Evolutionary conservation across 108 stramenopile species (phyloP), one percentile per base, ranked within the genome.

Genomic region (Fragilariopsis cylindrus): DNA sequence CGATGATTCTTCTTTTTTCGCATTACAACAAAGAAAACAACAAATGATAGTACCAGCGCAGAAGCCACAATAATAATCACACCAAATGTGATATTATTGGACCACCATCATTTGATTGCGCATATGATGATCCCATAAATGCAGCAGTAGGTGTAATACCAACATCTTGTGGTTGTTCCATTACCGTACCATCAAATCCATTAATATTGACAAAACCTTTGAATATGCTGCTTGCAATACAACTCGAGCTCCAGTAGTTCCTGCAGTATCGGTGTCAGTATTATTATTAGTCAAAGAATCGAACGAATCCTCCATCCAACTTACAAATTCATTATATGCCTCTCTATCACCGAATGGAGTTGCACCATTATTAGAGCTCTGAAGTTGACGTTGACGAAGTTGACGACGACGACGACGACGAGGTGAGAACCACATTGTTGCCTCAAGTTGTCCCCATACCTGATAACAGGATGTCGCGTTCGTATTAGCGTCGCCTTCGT

Each of bases 371-470:
- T 12, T 41, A 6, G 66, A 19, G 42, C 39, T 44, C 18, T 60
- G 58, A 11, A 30, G 30, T 4, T 2, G 30, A 30, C 30, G 30
- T 30, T 30, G 30, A 30, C 30, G 30, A 30, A 30, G 30, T 30
- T 30, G 30, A 30, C 21, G 21, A 1, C 1, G 21, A 5, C 1
- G 21, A 5, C 62, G 6, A 15, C 62, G 30, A 9, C 48, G 16
- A 9, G 19, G 49, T 13, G 67, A 50, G 46, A 68, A 68, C 67
- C 67, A 68, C 48, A 68, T 68, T 30, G 67, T 68, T 47, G 49
- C 67, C 48, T 48, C 49, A 11, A 68, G 39, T 11, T 48, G 48
- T 52, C 49, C 67, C 48, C 67, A 50, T 9, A 49, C 67, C 49
- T n/a, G 13, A 47, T 52, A 68, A 39, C 67, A 68, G 0, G 13